Conservation (phyloP, 306 rosid genomes). For the Trifolium repens region DNA sequence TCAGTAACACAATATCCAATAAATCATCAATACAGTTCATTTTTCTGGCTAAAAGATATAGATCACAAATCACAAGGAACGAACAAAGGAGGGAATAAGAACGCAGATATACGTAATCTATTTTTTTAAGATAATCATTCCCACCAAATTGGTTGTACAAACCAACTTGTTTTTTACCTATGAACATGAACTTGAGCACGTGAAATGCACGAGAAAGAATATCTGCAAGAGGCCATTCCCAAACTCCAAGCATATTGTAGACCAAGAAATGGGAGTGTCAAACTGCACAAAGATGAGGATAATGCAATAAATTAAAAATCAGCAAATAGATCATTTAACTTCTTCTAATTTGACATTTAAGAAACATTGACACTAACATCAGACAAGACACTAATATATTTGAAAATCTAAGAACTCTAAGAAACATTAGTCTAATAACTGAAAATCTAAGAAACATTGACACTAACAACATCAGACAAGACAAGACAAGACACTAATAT, state of each 20-base stretch:
- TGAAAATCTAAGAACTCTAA: too few relatives aligned
- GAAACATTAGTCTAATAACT: background rate
- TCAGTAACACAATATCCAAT: slow-evolving; percentile 10
- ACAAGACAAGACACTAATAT: background rate
- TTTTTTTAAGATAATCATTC: slow-evolving; percentile 17
- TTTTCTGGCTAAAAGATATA: slow-evolving; percentile 22
- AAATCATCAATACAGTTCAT: background rate
- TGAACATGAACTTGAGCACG: slow-evolving; percentile 45
- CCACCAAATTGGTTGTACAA: slow-evolving; percentile 30
- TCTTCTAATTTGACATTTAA: too few relatives aligned
- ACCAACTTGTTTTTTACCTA: slow-evolving; percentile 52
- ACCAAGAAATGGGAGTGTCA: slow-evolving; percentile 57
- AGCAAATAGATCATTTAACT: too few relatives aligned
- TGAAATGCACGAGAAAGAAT: slow-evolving; percentile 52
- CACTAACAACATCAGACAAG: too few relatives aligned
- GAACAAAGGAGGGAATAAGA: slow-evolving; percentile 19
- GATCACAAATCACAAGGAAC: slow-evolving; percentile 9
- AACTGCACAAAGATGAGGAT: slow-evolving; percentile 54
- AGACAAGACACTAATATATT: too few relatives aligned
- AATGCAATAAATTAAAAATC: slow-evolving; percentile 14
- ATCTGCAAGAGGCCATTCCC: slow-evolving; percentile 59
- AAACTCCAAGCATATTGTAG: slow-evolving; percentile 57
- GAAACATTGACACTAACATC: too few relatives aligned
- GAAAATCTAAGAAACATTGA: too few relatives aligned
- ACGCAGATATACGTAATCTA: slow-evolving; percentile 21